Conservation (phyloP, 179 eudicot genomes). For the Heliamphora ciliata region DNA sequence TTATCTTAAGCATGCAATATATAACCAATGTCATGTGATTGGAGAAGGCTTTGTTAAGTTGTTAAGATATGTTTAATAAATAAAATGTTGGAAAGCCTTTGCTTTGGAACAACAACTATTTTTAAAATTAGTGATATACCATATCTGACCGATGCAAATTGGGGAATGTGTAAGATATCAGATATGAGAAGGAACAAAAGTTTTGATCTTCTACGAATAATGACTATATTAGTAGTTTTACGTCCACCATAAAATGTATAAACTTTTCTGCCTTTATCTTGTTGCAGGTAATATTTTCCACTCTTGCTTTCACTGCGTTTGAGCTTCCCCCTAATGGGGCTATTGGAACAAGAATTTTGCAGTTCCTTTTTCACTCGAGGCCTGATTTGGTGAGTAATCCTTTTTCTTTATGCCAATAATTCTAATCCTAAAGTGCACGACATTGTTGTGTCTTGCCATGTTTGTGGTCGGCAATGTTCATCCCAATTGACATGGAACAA, state of each 20-base stretch:
- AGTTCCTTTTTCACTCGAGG: conserved; percentile 84
- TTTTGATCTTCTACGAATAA: conserved; percentile 3
- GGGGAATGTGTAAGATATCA: neutral
- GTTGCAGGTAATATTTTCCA: conserved; percentile 71
- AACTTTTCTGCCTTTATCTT: conserved; percentile 19
- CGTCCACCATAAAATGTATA: neutral
- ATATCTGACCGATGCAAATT: too few species aligned
- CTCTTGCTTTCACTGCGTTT: conserved; percentile 93
- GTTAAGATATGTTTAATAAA: too few species aligned
- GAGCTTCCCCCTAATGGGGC: conserved; percentile 98
- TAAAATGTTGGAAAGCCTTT: too few species aligned
- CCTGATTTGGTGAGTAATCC: conserved; percentile 67
- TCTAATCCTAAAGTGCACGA: neutral
- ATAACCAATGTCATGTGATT: too few species aligned
- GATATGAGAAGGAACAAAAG: neutral
- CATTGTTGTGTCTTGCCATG: neutral
- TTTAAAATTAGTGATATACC: too few species aligned
- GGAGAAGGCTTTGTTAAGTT: too few species aligned
- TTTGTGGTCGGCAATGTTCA: neutral
- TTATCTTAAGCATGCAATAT: too few species aligned
- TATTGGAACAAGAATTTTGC: conserved; percentile 70
- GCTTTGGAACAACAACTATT: too few species aligned
- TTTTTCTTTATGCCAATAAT: neutral
- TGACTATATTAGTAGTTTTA: neutral
- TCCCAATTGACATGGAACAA: conserved; percentile 1